These are phyloP conservation scores for Boletus sp. DNA, from an alignment of 1,284 basidiomycete species.

Conservation along the genomic window DNA sequence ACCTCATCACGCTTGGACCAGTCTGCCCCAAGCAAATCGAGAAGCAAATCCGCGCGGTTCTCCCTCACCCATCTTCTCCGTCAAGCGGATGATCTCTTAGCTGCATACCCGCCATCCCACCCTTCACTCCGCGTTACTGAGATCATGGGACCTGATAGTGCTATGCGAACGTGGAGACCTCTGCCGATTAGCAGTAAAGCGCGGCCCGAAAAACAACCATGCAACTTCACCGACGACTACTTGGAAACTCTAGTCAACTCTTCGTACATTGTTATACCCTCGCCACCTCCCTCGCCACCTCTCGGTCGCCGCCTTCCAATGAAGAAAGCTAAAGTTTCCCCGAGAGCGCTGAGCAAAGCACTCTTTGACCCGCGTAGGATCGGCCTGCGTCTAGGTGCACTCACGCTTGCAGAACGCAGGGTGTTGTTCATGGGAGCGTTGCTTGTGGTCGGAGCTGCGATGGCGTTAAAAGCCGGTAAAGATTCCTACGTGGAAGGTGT, in stretches of 20 bases:
- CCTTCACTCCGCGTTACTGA: constrained; percentile 47
- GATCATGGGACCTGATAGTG: constrained; percentile 69
- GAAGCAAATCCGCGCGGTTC: constrained; percentile 29
- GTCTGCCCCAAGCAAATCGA: constrained; percentile 9
- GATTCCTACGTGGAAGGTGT: constrained; percentile 16
- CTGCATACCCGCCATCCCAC: constrained; percentile 43
- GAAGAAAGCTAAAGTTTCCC: constrained; percentile 18
- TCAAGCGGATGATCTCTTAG: constrained; percentile 43
- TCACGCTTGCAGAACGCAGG: constrained; percentile 38
- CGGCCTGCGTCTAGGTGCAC: constrained; percentile 23
- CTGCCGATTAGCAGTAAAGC: constrained; percentile 11
- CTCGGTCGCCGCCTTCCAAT: constrained; percentile 1
- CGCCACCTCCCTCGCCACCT: constrained; percentile 26
- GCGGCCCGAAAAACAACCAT: constrained; percentile 11
- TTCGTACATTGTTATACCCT: constrained; percentile 53
- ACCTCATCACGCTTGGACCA: constrained; percentile 25
- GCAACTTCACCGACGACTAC: constrained; percentile 41
- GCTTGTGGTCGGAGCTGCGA: constrained; percentile 60
- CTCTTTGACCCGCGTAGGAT: constrained; percentile 27
- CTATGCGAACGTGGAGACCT: constrained; percentile 34
- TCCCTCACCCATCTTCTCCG: constrained; percentile 41
- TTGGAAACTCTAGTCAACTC: constrained; percentile 62
- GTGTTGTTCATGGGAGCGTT: constrained; percentile 60
- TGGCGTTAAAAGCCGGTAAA: constrained; percentile 42
- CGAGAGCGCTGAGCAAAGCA: constrained; percentile 21